Evolutionary conservation across 345 rosid species (phyloP).

Genomic region (Trapa incisa): DNA sequence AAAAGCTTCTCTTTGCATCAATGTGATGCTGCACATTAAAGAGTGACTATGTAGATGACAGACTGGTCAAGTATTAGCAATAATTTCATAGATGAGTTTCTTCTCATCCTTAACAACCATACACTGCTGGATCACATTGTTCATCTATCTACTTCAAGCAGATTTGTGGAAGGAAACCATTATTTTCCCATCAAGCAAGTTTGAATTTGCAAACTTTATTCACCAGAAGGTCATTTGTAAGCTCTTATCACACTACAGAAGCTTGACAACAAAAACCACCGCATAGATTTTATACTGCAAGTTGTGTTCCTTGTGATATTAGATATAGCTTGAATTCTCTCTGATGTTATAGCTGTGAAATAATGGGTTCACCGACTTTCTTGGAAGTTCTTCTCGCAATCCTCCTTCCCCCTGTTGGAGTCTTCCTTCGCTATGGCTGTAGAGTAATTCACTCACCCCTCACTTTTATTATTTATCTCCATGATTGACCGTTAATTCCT

Average conservation of each 20-base stretch:
- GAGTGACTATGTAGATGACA: background rate
- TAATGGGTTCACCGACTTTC: conserved; percentile 72
- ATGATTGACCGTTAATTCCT: background rate
- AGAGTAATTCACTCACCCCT: conserved; percentile 33
- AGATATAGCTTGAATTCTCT: no score
- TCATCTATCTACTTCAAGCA: background rate
- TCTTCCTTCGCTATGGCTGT: conserved; percentile 86
- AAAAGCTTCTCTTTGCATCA: background rate
- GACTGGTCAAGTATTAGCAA: background rate
- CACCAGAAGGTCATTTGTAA: no score
- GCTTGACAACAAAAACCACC: no score
- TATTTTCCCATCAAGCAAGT: background rate
- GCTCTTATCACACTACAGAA: no score
- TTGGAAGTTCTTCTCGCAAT: conserved; percentile 76
- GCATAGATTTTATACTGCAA: no score
- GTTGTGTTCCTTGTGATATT: no score
- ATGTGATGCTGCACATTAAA: background rate
- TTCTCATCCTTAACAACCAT: background rate
- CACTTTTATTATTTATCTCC: background rate
- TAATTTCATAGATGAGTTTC: no score
- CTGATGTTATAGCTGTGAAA: background rate
- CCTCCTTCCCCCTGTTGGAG: conserved; percentile 81
- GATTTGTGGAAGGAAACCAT: background rate
- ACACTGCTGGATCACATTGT: background rate
- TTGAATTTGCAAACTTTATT: background rate